Conservation (phyloP, 2,329 filamentous ascomycete genomes). For the Chaetothyriales sp. region DNA sequence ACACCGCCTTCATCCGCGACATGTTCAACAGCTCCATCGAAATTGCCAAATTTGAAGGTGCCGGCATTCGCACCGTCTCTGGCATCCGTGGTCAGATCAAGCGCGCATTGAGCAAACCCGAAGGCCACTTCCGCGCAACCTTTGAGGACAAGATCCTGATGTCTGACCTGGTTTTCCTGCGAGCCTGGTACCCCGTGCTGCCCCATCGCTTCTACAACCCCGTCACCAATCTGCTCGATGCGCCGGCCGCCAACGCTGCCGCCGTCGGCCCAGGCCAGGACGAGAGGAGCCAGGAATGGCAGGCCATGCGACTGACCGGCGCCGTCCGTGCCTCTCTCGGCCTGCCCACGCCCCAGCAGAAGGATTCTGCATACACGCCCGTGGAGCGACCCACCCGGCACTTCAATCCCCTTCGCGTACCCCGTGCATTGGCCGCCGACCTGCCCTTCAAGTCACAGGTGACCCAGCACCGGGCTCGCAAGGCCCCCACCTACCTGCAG, state of each 20-base stretch:
- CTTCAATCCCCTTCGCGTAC: slow-evolving; percentile 54
- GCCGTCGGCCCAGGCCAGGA: slow-evolving; percentile 16
- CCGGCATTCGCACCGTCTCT: slow-evolving; percentile 87
- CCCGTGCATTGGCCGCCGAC: slow-evolving; percentile 49
- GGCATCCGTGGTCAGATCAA: slow-evolving; percentile 96
- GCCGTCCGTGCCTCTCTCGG: slow-evolving; percentile 68
- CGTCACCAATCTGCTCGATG: slow-evolving; percentile 75
- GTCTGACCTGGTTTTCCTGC: slow-evolving; percentile 89
- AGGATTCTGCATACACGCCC: slow-evolving; percentile 71
- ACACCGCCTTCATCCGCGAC: slow-evolving; percentile 95
- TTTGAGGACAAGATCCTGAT: slow-evolving; percentile 98
- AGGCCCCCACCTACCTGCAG: slow-evolving; percentile 75
- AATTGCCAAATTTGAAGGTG: slow-evolving; percentile 96
- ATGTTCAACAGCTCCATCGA: slow-evolving; percentile 93
- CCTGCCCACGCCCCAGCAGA: slow-evolving; percentile 62
- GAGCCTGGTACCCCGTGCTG: slow-evolving; percentile 93
- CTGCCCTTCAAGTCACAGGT: slow-evolving; percentile 92
- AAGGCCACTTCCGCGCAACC: slow-evolving; percentile 89
- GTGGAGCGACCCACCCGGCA: slow-evolving; percentile 49
- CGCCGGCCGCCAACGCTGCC: slow-evolving; percentile 23
- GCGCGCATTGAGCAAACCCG: slow-evolving; percentile 78
- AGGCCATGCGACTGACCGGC: slow-evolving; percentile 85
- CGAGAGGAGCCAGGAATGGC: slow-evolving; percentile 46
- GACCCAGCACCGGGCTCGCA: slow-evolving; percentile 63
- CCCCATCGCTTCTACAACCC: slow-evolving; percentile 95